These are phyloP conservation scores for Hyaloscypha variabilis DNA, from an alignment of 495 filamentous ascomycete species.

Conservation along the genomic window DNA sequence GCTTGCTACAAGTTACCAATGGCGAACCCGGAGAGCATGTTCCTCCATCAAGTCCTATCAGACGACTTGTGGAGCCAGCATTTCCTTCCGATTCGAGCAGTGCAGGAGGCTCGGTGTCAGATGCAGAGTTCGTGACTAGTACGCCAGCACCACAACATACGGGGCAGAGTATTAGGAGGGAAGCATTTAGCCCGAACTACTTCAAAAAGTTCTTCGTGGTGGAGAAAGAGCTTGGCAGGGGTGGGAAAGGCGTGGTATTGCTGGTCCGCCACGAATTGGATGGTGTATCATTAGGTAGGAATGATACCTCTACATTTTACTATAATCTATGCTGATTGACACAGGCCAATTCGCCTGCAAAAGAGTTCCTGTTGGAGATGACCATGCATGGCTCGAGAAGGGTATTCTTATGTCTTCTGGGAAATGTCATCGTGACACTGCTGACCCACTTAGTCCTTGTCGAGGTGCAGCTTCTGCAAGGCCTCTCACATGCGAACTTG, in stretches of 20 bases:
- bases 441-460: constrained; percentile 57
- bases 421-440: background rate
- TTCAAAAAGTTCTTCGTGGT: constrained; percentile 91
- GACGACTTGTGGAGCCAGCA: constrained; percentile 37
- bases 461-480: constrained; percentile 90
- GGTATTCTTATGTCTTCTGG: constrained; percentile 34
- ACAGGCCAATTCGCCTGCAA: constrained; percentile 87
- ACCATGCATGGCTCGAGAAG: constrained; percentile 94
- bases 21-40: constrained; percentile 31
- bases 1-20: constrained; percentile 67
- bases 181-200: constrained; percentile 88
- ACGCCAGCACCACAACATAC: constrained; percentile 50
- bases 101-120: constrained; percentile 32
- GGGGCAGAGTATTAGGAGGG: constrained; percentile 69
- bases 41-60: constrained; percentile 50
- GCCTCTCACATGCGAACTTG: constrained; percentile 91
- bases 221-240: constrained; percentile 81
- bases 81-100: constrained; percentile 23
- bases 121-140: constrained; percentile 58
- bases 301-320: background rate
- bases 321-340: background rate
- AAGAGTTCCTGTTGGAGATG: constrained; percentile 91
- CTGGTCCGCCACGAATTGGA: constrained; percentile 90
- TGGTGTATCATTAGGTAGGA: constrained; percentile 72
- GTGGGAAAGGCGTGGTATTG: constrained; percentile 92